Conservation (phyloP, 441 rosid species). For the Pelargonium cotyledonis region DNA sequence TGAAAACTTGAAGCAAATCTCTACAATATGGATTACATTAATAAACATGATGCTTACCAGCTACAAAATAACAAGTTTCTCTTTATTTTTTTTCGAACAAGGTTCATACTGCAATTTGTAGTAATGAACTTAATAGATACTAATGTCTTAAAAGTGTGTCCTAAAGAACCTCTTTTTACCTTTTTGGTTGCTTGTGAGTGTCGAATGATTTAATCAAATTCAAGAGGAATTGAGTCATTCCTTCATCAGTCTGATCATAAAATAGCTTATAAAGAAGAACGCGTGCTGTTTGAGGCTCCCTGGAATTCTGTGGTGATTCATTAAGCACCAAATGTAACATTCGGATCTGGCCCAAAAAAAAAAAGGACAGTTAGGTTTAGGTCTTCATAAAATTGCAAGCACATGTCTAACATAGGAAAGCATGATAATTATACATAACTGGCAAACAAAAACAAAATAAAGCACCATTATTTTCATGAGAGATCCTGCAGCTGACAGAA, state of each 20-base stretch:
- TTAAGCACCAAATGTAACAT: conserved; percentile 73
- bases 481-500: conserved; percentile 75
- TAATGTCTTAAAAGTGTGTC: not conserved
- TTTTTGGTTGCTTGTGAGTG: conserved; percentile 78
- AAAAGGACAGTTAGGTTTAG: not conserved
- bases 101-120: conserved; percentile 5
- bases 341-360: conserved; percentile 48
- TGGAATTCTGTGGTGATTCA: conserved; percentile 65
- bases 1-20: not conserved
- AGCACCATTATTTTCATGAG: conserved; percentile 81
- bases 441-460: not conserved
- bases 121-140: not conserved
- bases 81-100: not conserved
- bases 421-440: not conserved
- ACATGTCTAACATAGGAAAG: not conserved
- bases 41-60: not conserved
- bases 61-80: not conserved
- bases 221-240: conserved; percentile 87
- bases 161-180: conserved; percentile 29
- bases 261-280: conserved; percentile 91
- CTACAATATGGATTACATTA: conserved; percentile 1
- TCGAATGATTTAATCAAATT: conserved; percentile 72
- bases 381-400: not conserved
- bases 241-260: conserved; percentile 96
- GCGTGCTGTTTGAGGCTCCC: conserved; percentile 86